A percentile compares a stretch with the other conserved stretches of the same genome.
Evolutionary conservation across 768 basidiomycete genomes (phyloP).

Genomic region (Mycena leptocephala): DNA sequence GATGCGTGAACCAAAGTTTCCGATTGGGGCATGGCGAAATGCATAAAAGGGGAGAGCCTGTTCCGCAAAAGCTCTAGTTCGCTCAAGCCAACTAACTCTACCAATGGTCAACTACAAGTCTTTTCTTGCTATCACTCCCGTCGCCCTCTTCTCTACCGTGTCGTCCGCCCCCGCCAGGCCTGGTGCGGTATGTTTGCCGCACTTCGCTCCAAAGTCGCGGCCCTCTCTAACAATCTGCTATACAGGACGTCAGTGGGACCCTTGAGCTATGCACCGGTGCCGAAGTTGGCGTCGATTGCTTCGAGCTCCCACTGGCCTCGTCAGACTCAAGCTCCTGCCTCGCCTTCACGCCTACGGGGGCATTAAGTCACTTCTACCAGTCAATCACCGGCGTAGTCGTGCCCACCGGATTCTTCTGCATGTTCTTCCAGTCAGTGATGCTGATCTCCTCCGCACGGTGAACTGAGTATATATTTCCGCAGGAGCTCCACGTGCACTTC

Average conservation of each 20-base stretch:
- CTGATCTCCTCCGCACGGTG: background rate
- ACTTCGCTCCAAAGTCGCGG: no score
- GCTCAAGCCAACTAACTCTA: conserved; percentile 1
- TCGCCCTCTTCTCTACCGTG: background rate
- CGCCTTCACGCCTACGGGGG: background rate
- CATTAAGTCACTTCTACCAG: background rate
- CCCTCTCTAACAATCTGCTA: no score
- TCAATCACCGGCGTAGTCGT: no score
- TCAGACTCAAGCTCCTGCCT: conserved; percentile 1
- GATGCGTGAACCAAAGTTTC: background rate
- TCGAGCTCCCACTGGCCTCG: no score
- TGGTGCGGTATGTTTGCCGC: background rate
- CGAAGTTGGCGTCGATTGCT: no score
- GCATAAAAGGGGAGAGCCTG: background rate
- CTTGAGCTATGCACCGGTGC: no score
- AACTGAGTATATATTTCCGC: conserved; percentile 5
- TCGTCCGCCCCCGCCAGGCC: background rate
- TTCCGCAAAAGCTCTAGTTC: background rate
- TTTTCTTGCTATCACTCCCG: background rate
- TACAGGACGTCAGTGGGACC: no score
- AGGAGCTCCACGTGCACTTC: background rate
- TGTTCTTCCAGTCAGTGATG: no score
- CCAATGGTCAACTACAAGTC: conserved; percentile 7
- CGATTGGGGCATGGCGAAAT: conserved; percentile 2
- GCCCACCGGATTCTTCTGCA: no score